Evolutionary conservation across 2,329 filamentous ascomycete species (phyloP).

Genomic region (Penicillium oxalicum): DNA sequence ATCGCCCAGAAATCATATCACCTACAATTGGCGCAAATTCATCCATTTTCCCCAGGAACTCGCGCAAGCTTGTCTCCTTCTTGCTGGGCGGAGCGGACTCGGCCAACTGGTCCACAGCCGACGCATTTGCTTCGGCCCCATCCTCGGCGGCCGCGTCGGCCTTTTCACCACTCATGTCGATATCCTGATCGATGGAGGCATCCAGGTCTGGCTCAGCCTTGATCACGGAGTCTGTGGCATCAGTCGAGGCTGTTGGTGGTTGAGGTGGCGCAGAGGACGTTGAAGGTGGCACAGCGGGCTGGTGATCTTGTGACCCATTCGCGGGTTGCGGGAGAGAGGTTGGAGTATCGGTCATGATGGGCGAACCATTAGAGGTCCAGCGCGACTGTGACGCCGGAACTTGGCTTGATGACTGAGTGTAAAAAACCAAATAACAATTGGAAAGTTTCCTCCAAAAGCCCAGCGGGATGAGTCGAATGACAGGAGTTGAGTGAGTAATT

Average conservation of each 20-base stretch:
- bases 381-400: not conserved
- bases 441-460: no score
- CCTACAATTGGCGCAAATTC: slow-evolving; percentile 94
- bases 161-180: slow-evolving; percentile 30
- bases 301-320: slow-evolving; percentile 21
- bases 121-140: slow-evolving; percentile 1
- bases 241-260: slow-evolving; percentile 8
- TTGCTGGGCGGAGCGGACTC: slow-evolving; percentile 58
- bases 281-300: slow-evolving; percentile 12
- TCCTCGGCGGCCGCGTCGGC: slow-evolving; percentile 6
- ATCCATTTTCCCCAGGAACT: slow-evolving; percentile 94
- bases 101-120: slow-evolving; percentile 41
- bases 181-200: slow-evolving; percentile 32
- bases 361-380: slow-evolving; percentile 13
- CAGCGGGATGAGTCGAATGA: no score
- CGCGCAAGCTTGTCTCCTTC: slow-evolving; percentile 86
- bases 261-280: slow-evolving; percentile 12
- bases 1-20: slow-evolving; percentile 11
- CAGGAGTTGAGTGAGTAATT: no score
- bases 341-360: slow-evolving; percentile 33
- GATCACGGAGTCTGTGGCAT: slow-evolving; percentile 15
- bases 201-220: slow-evolving; percentile 27
- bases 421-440: no score
- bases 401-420: no score
- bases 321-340: slow-evolving; percentile 15